These are phyloP conservation scores for Stephania japonica DNA, from an alignment of 164 flowering plant genomes.

Conservation along the genomic window DNA sequence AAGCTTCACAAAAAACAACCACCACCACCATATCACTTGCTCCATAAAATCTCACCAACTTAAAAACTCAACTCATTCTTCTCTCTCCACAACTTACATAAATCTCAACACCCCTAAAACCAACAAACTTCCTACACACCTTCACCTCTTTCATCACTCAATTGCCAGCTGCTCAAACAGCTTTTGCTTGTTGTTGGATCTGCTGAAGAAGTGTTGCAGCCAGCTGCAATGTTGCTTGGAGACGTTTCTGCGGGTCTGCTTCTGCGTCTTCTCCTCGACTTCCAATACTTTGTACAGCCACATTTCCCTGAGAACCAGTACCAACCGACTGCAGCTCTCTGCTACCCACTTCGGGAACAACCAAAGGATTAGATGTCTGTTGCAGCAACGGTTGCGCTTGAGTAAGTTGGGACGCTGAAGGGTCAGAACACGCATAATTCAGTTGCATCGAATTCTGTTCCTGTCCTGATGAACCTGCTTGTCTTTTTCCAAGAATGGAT, in stretches of 20 bases:
- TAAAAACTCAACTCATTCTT: not conserved
- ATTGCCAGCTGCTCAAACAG: slow-evolving; percentile 19
- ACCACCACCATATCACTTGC: no score
- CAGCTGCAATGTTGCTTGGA: slow-evolving; percentile 87
- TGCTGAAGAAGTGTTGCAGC: slow-evolving; percentile 98
- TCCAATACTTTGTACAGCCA: slow-evolving; percentile 23
- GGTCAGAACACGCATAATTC: slow-evolving; percentile 27
- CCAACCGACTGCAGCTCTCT: slow-evolving; percentile 25
- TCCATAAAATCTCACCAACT: not conserved
- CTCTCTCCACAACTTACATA: no score
- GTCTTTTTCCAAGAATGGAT: slow-evolving; percentile 57
- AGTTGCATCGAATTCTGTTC: slow-evolving; percentile 26
- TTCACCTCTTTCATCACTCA: not conserved
- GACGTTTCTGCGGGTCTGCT: slow-evolving; percentile 77
- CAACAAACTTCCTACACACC: not conserved
- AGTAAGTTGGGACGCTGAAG: slow-evolving; percentile 29
- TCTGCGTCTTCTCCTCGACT: slow-evolving; percentile 42
- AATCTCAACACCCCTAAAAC: no score
- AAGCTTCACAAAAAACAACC: no score
- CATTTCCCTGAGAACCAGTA: slow-evolving; percentile 24
- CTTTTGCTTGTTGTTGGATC: slow-evolving; percentile 72
- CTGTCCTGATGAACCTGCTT: slow-evolving; percentile 23
- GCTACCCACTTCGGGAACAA: slow-evolving; percentile 22
- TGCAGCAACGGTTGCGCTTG: slow-evolving; percentile 41
- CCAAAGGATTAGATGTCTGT: slow-evolving; percentile 23